Percentiles rank a stretch among this genome's conserved stretches.
Conservation (phyloP, 192 early-diverging fungal species). For the Mortierella hygrophila region DNA sequence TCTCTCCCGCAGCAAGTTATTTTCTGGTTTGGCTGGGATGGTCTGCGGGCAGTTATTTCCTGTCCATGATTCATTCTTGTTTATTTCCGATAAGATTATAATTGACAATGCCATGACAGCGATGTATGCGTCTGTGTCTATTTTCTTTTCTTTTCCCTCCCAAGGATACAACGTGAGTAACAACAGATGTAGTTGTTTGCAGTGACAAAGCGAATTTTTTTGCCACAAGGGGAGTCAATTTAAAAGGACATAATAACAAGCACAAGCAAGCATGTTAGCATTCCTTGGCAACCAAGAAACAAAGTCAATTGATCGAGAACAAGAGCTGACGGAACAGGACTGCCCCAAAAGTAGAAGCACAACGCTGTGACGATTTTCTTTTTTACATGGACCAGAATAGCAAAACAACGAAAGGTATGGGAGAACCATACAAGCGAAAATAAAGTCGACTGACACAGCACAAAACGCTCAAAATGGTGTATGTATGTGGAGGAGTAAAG, state of each 20-base stretch:
- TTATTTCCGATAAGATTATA: background rate
- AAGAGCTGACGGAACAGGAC: background rate
- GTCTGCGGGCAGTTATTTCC: background rate
- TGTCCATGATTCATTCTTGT: conserved; percentile 9
- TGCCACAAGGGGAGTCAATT: background rate
- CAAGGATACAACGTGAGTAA: background rate
- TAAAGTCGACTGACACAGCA: background rate
- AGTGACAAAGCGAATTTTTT: background rate
- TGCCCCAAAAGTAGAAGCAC: background rate
- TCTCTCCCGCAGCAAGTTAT: background rate
- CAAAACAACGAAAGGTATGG: background rate
- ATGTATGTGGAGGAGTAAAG: background rate
- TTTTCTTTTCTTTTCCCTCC: background rate
- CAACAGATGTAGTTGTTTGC: background rate
- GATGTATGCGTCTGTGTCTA: background rate
- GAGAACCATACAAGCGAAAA: conserved; percentile 10
- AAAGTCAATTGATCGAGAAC: background rate
- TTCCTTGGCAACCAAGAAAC: conserved; percentile 7
- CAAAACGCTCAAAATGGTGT: background rate
- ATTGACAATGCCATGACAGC: background rate
- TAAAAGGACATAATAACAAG: background rate
- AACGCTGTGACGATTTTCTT: conserved; percentile 2
- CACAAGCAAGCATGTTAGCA: background rate
- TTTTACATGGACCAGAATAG: background rate
- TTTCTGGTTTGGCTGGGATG: background rate